Evolutionary conservation across 345 rosid genomes (phyloP).

Genomic region (Pelargonium nanum): DNA sequence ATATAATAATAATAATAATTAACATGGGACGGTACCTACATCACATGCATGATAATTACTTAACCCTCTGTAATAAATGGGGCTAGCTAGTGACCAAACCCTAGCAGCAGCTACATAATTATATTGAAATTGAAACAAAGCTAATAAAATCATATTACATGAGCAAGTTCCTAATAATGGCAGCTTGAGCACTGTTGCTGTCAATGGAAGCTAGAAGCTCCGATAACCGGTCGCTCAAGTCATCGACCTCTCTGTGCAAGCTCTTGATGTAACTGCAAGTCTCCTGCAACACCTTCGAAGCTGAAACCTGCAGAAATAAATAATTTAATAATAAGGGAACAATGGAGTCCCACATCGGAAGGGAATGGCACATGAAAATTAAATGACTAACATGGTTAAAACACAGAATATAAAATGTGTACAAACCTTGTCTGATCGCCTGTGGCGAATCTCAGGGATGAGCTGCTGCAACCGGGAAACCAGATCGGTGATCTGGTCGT

Average conservation of each 20-base stretch:
- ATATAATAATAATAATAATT: too few species aligned
- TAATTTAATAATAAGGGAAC: too few species aligned
- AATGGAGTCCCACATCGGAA: too few species aligned
- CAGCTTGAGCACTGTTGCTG: constrained; percentile 57
- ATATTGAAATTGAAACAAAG: too few species aligned
- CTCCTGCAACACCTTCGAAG: constrained; percentile 74
- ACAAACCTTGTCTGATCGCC: constrained; percentile 47
- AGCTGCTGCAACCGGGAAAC: constrained; percentile 62
- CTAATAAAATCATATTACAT: constrained; percentile 16
- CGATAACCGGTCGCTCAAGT: constrained; percentile 63
- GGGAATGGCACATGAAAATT: too few species aligned
- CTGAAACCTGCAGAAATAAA: constrained; percentile 37
- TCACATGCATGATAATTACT: too few species aligned
- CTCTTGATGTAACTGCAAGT: constrained; percentile 71
- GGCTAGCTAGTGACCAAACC: too few species aligned
- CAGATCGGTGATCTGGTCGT: constrained; percentile 64
- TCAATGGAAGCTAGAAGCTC: constrained; percentile 67
- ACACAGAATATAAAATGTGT: too few species aligned
- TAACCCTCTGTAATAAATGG: too few species aligned
- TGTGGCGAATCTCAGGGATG: constrained; percentile 53
- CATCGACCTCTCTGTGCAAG: constrained; percentile 69
- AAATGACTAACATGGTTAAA: too few species aligned
- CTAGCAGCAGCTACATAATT: too few species aligned
- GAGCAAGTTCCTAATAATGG: constrained; percentile 78
- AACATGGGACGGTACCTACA: too few species aligned